Evolutionary conservation across 202 grass and related monocot genomes (phyloP).

Genomic region (Bolboschoenoplectus hybrid): DNA sequence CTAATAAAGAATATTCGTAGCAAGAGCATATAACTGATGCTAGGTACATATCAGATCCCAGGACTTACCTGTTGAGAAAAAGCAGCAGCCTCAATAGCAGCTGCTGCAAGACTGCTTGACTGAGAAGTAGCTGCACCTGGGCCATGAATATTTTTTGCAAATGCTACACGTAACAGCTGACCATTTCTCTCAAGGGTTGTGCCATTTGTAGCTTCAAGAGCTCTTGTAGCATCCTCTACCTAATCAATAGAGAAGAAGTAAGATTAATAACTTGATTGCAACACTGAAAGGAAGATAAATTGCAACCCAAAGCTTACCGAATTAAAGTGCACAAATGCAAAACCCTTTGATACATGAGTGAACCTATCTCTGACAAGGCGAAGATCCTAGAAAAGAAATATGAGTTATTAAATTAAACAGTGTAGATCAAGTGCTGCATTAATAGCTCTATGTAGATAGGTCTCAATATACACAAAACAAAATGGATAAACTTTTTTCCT

Average conservation of each 20-base stretch:
- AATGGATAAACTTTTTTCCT: conserved; percentile 28
- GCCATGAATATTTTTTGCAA: conserved; percentile 96
- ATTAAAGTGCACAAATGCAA: conserved; percentile 97
- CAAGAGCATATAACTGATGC: conserved; percentile 15
- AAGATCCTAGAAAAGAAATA: conserved; percentile 70
- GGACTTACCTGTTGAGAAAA: conserved; percentile 90
- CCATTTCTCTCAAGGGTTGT: conserved; percentile 86
- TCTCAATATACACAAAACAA: background rate
- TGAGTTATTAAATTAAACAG: conserved; percentile 30
- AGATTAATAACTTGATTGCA: conserved; percentile 28
- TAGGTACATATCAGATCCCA: conserved; percentile 11
- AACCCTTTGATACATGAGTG: conserved; percentile 98
- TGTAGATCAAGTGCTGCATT: conserved; percentile 22
- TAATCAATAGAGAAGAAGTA: conserved; percentile 43
- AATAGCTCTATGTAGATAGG: background rate
- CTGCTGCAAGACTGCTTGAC: conserved; percentile 89
- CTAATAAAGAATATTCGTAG: background rate
- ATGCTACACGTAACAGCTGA: conserved; percentile 87
- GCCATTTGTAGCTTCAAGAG: conserved; percentile 98
- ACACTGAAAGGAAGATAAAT: conserved; percentile 31
- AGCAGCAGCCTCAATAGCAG: conserved; percentile 97
- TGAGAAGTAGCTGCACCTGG: conserved; percentile 64
- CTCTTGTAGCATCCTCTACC: conserved; percentile 97
- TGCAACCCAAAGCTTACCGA: conserved; percentile 57
- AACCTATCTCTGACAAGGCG: conserved; percentile 97